These are phyloP conservation scores for Acanthamoeba triangularis DNA, from an alignment of 208 protist genomes.

Conservation along the genomic window DNA sequence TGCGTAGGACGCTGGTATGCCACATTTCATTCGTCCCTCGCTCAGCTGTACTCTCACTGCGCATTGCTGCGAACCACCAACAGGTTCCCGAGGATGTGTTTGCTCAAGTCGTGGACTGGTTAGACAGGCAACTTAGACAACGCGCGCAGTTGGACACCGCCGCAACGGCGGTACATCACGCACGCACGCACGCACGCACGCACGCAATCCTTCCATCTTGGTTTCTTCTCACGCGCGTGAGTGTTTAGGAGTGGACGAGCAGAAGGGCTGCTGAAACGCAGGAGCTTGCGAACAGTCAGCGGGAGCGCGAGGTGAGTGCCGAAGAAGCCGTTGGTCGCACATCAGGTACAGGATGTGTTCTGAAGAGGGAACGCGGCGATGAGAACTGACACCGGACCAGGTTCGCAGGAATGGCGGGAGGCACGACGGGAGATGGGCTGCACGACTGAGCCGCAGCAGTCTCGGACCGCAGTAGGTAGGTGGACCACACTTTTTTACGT, in stretches of 20 bases:
- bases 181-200: background rate
- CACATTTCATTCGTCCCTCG: background rate
- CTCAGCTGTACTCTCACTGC: background rate
- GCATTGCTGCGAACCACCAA: background rate
- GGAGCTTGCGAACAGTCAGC: background rate
- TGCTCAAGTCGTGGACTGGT: background rate
- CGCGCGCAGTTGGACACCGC: background rate
- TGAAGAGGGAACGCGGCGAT: too few relatives aligned
- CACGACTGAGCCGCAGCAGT: background rate
- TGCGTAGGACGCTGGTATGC: background rate
- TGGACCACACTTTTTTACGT: background rate
- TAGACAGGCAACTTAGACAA: background rate
- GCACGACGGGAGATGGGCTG: background rate
- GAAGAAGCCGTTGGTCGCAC: background rate
- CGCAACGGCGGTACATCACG: background rate
- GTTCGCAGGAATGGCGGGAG: constrained; percentile 1
- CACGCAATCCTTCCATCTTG: background rate
- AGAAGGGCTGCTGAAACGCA: background rate
- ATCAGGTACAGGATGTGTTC: background rate
- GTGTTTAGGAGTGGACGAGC: background rate
- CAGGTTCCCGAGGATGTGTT: background rate
- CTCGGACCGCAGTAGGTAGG: background rate
- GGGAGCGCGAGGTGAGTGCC: background rate
- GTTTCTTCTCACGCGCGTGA: background rate
- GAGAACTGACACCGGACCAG: background rate